These are phyloP conservation scores for Diaporthe eres DNA, from an alignment of 2,329 filamentous ascomycete genomes.

Conservation along the genomic window DNA sequence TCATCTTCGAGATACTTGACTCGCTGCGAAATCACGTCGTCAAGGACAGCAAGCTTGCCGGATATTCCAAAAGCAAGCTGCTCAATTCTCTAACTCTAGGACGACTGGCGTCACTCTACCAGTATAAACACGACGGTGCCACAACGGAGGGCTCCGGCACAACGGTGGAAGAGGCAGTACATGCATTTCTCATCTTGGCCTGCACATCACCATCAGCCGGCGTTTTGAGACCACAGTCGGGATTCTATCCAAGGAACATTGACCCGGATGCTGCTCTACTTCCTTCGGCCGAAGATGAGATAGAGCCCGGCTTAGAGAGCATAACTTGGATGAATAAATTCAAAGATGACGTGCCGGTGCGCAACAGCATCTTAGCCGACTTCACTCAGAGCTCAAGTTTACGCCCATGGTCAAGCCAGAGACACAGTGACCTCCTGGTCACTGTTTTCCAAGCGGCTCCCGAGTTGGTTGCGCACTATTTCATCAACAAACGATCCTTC, in stretches of 20 bases:
- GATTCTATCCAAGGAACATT: slow-evolving; percentile 84
- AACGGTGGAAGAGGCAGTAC: slow-evolving; percentile 76
- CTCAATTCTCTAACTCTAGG: slow-evolving; percentile 82
- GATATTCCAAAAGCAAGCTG: slow-evolving; percentile 80
- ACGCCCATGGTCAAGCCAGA: slow-evolving; percentile 84
- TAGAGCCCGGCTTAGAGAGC: slow-evolving; percentile 77
- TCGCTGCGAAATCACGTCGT: slow-evolving; percentile 79
- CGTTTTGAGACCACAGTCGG: slow-evolving; percentile 80
- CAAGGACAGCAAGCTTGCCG: slow-evolving; percentile 79
- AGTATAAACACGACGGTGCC: slow-evolving; percentile 65
- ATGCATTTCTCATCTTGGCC: slow-evolving; percentile 80
- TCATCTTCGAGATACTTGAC: slow-evolving; percentile 82
- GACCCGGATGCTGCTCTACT: slow-evolving; percentile 68
- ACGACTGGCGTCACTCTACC: slow-evolving; percentile 80
- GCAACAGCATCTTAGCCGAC: slow-evolving; percentile 83
- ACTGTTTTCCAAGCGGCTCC: slow-evolving; percentile 86
- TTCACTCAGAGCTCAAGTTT: slow-evolving; percentile 83
- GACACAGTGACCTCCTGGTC: slow-evolving; percentile 85
- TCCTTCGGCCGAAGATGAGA: slow-evolving; percentile 55
- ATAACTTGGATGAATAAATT: slow-evolving; percentile 80
- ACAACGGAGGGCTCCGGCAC: slow-evolving; percentile 55
- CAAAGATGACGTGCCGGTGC: slow-evolving; percentile 76
- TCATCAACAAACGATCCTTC: slow-evolving; percentile 83
- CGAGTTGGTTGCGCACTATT: slow-evolving; percentile 91
- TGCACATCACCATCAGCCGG: slow-evolving; percentile 83